Evolutionary conservation across 169 alveolate species (phyloP).

Genomic region (Plasmodium inui): DNA sequence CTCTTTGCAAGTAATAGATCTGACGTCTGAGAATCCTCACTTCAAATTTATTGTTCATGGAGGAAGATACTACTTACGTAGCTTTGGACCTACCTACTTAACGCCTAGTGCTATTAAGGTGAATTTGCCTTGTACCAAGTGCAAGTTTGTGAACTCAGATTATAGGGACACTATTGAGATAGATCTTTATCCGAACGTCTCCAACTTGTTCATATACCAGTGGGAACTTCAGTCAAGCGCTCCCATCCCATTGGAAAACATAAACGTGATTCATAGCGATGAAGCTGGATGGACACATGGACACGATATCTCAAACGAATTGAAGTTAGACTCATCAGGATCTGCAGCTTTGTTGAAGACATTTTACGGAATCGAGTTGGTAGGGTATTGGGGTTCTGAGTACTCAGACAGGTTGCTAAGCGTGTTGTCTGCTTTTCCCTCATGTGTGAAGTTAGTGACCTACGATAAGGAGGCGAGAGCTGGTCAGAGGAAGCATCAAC

Average conservation of each 20-base stretch:
- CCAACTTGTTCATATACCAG: conserved; percentile 71
- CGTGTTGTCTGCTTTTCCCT: conserved; percentile 76
- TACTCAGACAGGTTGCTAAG: conserved; percentile 80
- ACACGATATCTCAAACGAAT: conserved; percentile 58
- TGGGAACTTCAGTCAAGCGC: conserved; percentile 82
- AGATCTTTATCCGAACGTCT: conserved; percentile 36
- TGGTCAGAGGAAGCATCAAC: conserved; percentile 79
- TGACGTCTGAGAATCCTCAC: conserved; percentile 34
- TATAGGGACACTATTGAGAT: conserved; percentile 43
- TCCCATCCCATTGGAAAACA: conserved; percentile 80
- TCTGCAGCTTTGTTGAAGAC: conserved; percentile 82
- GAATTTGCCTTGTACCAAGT: conserved; percentile 78
- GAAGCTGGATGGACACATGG: conserved; percentile 83
- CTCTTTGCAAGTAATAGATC: conserved; percentile 72
- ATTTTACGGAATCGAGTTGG: conserved; percentile 81
- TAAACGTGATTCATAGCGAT: conserved; percentile 75
- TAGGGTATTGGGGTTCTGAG: conserved; percentile 86
- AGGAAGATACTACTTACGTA: conserved; percentile 81
- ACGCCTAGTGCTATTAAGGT: conserved; percentile 81
- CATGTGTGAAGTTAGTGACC: conserved; percentile 42
- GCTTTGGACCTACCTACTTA: conserved; percentile 81
- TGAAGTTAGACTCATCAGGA: conserved; percentile 79
- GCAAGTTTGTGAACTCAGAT: conserved; percentile 71
- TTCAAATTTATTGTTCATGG: conserved; percentile 77
- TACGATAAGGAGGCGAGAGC: conserved; percentile 13